Evolutionary conservation across 2,329 filamentous ascomycete species (phyloP), one percentile per base, ranked within the genome.

Genomic region (Cytospora piceae): DNA sequence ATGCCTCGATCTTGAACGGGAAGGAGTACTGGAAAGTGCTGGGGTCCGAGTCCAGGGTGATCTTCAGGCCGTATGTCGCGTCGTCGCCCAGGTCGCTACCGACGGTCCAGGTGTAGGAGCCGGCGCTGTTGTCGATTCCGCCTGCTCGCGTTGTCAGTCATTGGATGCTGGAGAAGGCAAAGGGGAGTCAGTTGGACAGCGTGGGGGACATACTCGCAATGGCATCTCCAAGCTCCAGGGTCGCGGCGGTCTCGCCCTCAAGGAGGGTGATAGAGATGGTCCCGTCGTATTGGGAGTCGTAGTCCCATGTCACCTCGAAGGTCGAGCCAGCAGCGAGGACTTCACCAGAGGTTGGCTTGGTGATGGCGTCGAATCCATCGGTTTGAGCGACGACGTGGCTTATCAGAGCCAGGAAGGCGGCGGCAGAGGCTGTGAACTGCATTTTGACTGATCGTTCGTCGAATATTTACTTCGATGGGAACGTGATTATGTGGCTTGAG

Each of bases 1-100:
- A 55, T n/a, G 73, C 77, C 63, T 73, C 72, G 72, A 87, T 86
- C 72, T 78, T 71, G 80, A 90, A 90, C 71, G 85, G 85, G 79
- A 82, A 83, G 64, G 85, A 87, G 82, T 83, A 89, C 81, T 89
- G 86, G 82, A 85, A 86, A 73, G 81, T 76, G 14, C 58, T 69
- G 27, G 77, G 62, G 77, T 86, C 73, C 69, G 75, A 76, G 70
- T 84, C 81, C 42, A 82, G 79, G 68, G 75, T 74, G 76, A 90
- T 78, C 77, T 81, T 78, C 74, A 90, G 78, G 70, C 87, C 87
- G 76, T 89, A 89, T 72, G 81, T 80, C 61, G 77, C 77, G 51
- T 78, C 73, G 65, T 71, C 71, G 68, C 81, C 83, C 32, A 84
- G 79, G 32, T 73, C 68, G 67, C 77, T 72, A 73, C 78, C 78